Percentiles rank a stretch among this genome's conserved stretches.
Evolutionary conservation across 805 yeast genomes (phyloP).

Genomic region (Metschnikowia hibisci): DNA sequence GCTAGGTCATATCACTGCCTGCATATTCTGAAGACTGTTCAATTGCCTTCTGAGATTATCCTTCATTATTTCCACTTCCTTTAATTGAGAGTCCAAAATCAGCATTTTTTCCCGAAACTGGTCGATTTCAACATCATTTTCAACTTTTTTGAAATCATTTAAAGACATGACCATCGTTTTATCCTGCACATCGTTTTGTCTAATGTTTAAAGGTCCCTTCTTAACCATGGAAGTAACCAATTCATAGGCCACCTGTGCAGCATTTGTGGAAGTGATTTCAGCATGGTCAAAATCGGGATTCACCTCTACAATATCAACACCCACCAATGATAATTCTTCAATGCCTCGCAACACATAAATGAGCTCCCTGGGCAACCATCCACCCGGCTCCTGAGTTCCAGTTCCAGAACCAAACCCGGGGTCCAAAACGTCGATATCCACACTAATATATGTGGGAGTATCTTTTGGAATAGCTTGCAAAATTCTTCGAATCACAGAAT

Average conservation of each 20-base stretch:
- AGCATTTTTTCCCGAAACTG: slow-evolving; percentile 1
- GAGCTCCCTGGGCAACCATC: slow-evolving; percentile 54
- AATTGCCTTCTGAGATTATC: slow-evolving; percentile 10
- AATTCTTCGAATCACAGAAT: slow-evolving; percentile 51
- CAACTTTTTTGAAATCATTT: background rate
- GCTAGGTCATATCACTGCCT: background rate
- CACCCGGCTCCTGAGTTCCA: slow-evolving; percentile 59
- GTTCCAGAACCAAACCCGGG: slow-evolving; percentile 59
- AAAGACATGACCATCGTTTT: slow-evolving; percentile 1
- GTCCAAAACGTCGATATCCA: slow-evolving; percentile 67
- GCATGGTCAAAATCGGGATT: slow-evolving; percentile 63
- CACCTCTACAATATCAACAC: slow-evolving; percentile 57
- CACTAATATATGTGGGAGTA: slow-evolving; percentile 68
- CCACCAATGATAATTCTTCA: slow-evolving; percentile 45
- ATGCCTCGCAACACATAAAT: slow-evolving; percentile 45
- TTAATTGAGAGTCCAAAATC: slow-evolving; percentile 3
- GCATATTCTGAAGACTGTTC: slow-evolving; percentile 5
- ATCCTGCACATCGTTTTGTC: slow-evolving; percentile 6
- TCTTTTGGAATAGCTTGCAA: slow-evolving; percentile 53
- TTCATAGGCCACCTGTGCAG: slow-evolving; percentile 69
- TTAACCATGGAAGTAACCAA: slow-evolving; percentile 72
- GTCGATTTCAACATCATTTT: background rate
- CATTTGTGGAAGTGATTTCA: slow-evolving; percentile 64
- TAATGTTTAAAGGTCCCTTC: slow-evolving; percentile 36
- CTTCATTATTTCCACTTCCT: slow-evolving; percentile 12